A percentile compares a stretch with the other conserved stretches of the same genome.
phyloP scores from a whole-genome alignment of 345 rosid species.

The Lepidium africanum region DNA sequence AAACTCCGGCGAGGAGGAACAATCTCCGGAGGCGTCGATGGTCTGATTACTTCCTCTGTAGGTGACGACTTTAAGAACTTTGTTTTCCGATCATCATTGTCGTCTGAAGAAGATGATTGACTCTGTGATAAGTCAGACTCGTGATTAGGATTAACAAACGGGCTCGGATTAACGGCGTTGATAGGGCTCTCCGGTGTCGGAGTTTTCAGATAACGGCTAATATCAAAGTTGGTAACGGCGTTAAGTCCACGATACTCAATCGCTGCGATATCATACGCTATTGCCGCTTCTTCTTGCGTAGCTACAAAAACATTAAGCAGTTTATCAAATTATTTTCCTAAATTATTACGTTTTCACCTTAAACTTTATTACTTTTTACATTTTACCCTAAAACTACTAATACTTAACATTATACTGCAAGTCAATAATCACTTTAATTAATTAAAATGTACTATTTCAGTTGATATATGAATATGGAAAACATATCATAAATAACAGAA shows the following conservation, averaged over 20 bases:
- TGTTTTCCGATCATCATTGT: constrained; percentile 20
- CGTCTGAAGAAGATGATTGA: constrained; percentile 23
- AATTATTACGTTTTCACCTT: neutral
- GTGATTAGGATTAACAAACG: neutral
- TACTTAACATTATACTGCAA: neutral
- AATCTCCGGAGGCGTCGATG: constrained; percentile 33
- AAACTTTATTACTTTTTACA: neutral
- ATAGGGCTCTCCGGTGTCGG: constrained; percentile 4
- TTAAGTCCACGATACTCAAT: constrained; percentile 87
- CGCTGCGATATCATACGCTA: constrained; percentile 88
- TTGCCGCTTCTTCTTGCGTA: constrained; percentile 95
- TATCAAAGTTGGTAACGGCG: constrained; percentile 92
- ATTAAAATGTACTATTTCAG: neutral
- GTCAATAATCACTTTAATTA: neutral
- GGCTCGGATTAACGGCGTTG: neutral
- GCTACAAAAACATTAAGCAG: constrained; percentile 54
- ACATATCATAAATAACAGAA: constrained; percentile 9
- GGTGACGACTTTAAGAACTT: constrained; percentile 11
- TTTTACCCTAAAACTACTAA: neutral
- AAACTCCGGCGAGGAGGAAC: constrained; percentile 42
- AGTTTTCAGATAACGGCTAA: constrained; percentile 53
- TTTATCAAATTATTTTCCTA: too few relatives aligned
- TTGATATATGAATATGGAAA: constrained; percentile 6
- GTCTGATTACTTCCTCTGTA: constrained; percentile 69
- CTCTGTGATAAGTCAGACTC: constrained; percentile 9